A percentile compares a stretch with the other conserved stretches of the same genome.
Conservation (phyloP, 805 yeast species). For the Hanseniaspora clermontiae region DNA sequence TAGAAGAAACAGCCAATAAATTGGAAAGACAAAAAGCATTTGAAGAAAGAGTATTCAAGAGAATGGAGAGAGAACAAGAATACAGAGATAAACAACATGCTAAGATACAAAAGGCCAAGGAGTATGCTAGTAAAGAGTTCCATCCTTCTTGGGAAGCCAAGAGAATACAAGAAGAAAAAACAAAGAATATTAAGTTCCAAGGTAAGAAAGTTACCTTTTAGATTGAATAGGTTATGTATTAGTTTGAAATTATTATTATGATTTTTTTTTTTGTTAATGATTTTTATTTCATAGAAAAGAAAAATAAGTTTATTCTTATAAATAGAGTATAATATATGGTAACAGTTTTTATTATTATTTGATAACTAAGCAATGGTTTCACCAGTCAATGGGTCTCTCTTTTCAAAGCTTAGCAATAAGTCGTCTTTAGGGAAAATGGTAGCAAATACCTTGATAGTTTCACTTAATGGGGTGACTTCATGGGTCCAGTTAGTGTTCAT, state of each 20-base stretch:
- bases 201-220: slow-evolving; percentile 75
- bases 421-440: slow-evolving; percentile 97
- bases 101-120: slow-evolving; percentile 17
- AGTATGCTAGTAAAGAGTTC: slow-evolving; percentile 28
- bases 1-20: slow-evolving; percentile 41
- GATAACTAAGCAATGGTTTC: slow-evolving; percentile 15
- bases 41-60: slow-evolving; percentile 59
- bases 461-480: slow-evolving; percentile 69
- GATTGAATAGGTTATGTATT: not conserved
- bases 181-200: slow-evolving; percentile 50
- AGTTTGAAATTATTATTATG: slow-evolving; percentile 28
- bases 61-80: slow-evolving; percentile 30
- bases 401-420: slow-evolving; percentile 60
- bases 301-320: not conserved
- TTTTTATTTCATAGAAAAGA: not conserved
- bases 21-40: slow-evolving; percentile 49
- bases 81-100: slow-evolving; percentile 27
- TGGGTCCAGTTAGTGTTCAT: slow-evolving; percentile 72
- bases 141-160: slow-evolving; percentile 99
- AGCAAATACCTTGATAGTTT: slow-evolving; percentile 90
- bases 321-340: not conserved
- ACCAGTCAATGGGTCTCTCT: slow-evolving; percentile 42
- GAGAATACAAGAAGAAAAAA: slow-evolving; percentile 53
- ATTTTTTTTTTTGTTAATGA: no score
- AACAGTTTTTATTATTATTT: not conserved